These are phyloP conservation scores for Skeletonema marinoi DNA, from an alignment of 108 stramenopile species.

Conservation along the genomic window DNA sequence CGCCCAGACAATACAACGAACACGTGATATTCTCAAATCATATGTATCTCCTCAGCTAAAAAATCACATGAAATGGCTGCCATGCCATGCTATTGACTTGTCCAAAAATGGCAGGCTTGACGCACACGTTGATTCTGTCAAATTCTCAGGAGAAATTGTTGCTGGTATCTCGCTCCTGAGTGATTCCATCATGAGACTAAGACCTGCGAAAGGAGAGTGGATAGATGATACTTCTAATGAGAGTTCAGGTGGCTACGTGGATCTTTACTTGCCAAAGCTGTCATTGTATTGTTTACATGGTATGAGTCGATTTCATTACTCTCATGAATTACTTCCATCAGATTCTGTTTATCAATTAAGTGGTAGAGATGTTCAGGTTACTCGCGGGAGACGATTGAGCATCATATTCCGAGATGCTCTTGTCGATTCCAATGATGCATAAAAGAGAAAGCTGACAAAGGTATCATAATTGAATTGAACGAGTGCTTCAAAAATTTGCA, in stretches of 20 bases:
- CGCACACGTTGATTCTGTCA: conserved; percentile 90
- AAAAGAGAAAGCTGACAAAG: background rate
- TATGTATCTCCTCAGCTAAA: conserved; percentile 43
- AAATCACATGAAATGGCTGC: conserved; percentile 57
- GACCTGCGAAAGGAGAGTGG: conserved; percentile 50
- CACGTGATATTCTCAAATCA: conserved; percentile 51
- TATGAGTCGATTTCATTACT: conserved; percentile 67
- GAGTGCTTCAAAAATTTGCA: too few species aligned
- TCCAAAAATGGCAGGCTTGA: conserved; percentile 70
- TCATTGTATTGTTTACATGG: conserved; percentile 77
- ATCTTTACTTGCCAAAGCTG: conserved; percentile 70
- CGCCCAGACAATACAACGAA: conserved; percentile 34
- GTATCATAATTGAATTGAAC: too few species aligned
- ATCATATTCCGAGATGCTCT: conserved; percentile 82
- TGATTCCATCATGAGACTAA: conserved; percentile 73
- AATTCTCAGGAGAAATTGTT: conserved; percentile 87
- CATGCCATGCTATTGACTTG: conserved; percentile 89
- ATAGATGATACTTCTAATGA: background rate
- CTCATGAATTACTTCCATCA: conserved; percentile 70
- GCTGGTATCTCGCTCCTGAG: conserved; percentile 85
- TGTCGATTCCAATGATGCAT: background rate
- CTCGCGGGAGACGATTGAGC: conserved; percentile 67
- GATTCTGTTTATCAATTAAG: conserved; percentile 51
- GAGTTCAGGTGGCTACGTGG: conserved; percentile 48
- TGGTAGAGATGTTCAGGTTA: conserved; percentile 33